Conservation (phyloP, 2,329 filamentous ascomycete genomes). For the Colletotrichum navitas region DNA sequence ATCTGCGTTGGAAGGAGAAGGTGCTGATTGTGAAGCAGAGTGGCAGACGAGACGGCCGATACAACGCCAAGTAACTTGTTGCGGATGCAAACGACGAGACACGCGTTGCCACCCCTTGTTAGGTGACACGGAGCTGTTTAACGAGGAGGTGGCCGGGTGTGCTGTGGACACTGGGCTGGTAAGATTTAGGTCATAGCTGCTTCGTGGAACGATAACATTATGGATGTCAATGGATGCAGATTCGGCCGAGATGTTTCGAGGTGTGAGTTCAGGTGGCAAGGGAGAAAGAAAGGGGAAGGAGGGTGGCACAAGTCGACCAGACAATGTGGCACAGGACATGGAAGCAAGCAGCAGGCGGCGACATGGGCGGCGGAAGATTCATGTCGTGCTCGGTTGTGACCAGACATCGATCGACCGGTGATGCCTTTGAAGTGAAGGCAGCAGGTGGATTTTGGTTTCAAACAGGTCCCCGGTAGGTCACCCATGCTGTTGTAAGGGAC, state of each 20-base stretch:
- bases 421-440: no score
- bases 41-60: neutral
- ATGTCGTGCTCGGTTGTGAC: neutral
- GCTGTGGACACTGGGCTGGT: constrained; percentile 16
- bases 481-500: no score
- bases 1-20: constrained; percentile 5
- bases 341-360: neutral
- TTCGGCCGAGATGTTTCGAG: constrained; percentile 18
- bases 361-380: constrained; percentile 26
- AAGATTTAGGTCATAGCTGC: constrained; percentile 15
- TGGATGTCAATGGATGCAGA: constrained; percentile 2
- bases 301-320: neutral
- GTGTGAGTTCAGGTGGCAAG: no score
- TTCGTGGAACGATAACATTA: neutral
- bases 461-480: no score
- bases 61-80: neutral
- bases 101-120: constrained; percentile 1
- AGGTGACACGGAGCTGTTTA: constrained; percentile 18
- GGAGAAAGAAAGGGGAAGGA: neutral
- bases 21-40: neutral
- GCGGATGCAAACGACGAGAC: neutral
- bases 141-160: constrained; percentile 5
- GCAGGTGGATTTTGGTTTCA: no score
- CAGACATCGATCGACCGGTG: no score
- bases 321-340: constrained; percentile 27